Base-by-base conservation (phyloP, 345 rosid species). In the Diplotaxis tenuifolia region DNA sequence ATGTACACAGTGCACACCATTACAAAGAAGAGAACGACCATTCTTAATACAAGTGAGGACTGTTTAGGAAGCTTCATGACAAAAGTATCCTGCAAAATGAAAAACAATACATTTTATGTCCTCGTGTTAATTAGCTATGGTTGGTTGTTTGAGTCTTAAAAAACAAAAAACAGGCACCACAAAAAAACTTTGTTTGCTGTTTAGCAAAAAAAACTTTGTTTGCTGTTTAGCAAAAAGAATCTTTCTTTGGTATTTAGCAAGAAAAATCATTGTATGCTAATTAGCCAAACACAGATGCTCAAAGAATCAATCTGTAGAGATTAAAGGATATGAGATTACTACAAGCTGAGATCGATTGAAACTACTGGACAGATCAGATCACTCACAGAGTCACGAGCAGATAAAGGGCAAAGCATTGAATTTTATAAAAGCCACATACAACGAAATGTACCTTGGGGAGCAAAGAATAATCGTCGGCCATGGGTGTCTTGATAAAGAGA, bases 1-100 rank as follows among this genome's bases (percentile, higher is more conserved):
- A 90, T 92, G 78, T 88, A 92, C 77, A 92, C 82, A 67, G 94
- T 85, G 65, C 94, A 92, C 0, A 86, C 86, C 92, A 86, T 90
- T 38, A 85, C 90, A 82, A 95, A 86, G 77, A 82, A 56, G 74
- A 95, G 80, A 31, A 95, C 92, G 12, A 85, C 83, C 96, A 86
- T 88, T 81, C 98, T 83, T 63, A 92, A 77, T 65, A 86, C 84
- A 79, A 95, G 70, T 21, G 98, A 90, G 7, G 94, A 88, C 78
- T 89, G 92, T 87, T 90, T 95, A 5, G 93, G 89, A 56, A 84
- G 81, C 86, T 88, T 95, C 47, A 87, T 68, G 50, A 76, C 67
- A 36, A 92, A 85, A 75, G 79, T 64, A 73, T 92, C 99, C 97
- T 95, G 89, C 11, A 78, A 40, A 40, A 40, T 0, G 14, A 79